Conservation (phyloP, 257 asterid genomes). For the Fraxinus americana region DNA sequence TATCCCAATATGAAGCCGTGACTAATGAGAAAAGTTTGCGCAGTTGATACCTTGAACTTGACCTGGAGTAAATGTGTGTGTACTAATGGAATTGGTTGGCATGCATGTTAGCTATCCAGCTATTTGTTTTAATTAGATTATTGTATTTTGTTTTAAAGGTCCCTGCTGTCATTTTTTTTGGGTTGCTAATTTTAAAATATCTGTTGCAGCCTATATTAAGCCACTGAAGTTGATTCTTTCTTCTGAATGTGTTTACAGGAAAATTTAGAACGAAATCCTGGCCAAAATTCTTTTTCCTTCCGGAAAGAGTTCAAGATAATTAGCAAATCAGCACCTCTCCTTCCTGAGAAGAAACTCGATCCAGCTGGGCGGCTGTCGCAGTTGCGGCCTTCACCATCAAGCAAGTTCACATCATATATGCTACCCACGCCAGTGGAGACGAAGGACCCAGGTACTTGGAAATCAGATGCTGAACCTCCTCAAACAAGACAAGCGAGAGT, state of each 20-base stretch:
- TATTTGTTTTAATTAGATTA: neutral
- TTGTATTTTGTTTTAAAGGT: neutral
- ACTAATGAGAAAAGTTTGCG: neutral
- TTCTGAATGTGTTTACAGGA: constrained; percentile 50
- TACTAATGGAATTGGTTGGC: neutral
- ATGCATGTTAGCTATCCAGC: neutral
- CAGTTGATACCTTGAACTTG: neutral
- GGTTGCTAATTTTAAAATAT: constrained; percentile 6
- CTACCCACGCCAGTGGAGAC: constrained; percentile 85
- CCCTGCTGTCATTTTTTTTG: neutral
- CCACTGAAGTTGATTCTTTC: constrained; percentile 16
- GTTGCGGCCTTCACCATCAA: constrained; percentile 66
- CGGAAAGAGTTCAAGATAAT: constrained; percentile 45
- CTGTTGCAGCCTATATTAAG: neutral
- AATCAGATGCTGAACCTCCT: constrained; percentile 42
- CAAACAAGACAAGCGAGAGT: constrained; percentile 51
- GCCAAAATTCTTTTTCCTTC: constrained; percentile 46
- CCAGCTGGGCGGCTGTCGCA: constrained; percentile 53
- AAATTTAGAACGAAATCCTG: constrained; percentile 33
- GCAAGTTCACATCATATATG: constrained; percentile 69
- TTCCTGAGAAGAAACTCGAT: constrained; percentile 61
- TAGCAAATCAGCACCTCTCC: constrained; percentile 90
- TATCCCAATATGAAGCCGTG: neutral
- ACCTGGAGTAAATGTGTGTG: neutral
- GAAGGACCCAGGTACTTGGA: constrained; percentile 52